phyloP scores from a whole-genome alignment of 2,329 filamentous ascomycete species.

The Xylariales sp. region DNA sequence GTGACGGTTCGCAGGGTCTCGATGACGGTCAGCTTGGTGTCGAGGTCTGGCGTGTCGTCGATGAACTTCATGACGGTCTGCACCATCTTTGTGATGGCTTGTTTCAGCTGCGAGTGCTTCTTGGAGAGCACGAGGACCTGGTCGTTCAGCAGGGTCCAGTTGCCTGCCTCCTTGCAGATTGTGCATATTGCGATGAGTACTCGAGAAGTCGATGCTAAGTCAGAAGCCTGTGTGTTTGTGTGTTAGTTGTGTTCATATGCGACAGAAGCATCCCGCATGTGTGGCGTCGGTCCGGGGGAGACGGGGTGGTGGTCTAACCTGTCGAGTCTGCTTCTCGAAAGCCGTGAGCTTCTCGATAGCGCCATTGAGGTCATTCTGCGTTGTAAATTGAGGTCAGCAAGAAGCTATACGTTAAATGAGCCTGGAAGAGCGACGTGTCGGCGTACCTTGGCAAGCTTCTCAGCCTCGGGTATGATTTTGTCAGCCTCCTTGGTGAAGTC shows the following conservation, averaged over 20 bases:
- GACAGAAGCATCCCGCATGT: too few species aligned
- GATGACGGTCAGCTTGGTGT: conserved; percentile 89
- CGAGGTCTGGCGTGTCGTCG: conserved; percentile 76
- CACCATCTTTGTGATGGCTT: conserved; percentile 98
- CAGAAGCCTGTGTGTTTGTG: conserved; percentile 66
- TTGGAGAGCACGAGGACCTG: conserved; percentile 94
- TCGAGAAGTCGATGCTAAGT: conserved; percentile 91
- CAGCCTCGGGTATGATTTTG: conserved; percentile 82
- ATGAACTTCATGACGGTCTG: conserved; percentile 93
- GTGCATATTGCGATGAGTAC: conserved; percentile 85
- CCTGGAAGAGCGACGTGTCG: too few species aligned
- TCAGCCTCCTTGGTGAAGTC: conserved; percentile 98
- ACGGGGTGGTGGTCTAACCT: conserved; percentile 51
- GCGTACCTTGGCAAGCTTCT: conserved; percentile 79
- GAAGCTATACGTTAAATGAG: too few species aligned
- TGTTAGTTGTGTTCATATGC: too few species aligned
- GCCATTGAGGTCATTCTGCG: conserved; percentile 70
- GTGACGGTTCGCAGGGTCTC: conserved; percentile 94
- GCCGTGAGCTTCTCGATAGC: conserved; percentile 90
- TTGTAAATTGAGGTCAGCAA: conserved; percentile 22
- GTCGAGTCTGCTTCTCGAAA: conserved; percentile 95
- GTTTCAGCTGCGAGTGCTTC: conserved; percentile 99
- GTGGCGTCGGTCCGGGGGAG: too few species aligned
- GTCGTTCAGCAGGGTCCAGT: conserved; percentile 95
- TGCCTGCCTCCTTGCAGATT: conserved; percentile 85